phyloP scores from a whole-genome alignment of 352 stramenopile genomes.

The Saprolegnia parasitica region DNA sequence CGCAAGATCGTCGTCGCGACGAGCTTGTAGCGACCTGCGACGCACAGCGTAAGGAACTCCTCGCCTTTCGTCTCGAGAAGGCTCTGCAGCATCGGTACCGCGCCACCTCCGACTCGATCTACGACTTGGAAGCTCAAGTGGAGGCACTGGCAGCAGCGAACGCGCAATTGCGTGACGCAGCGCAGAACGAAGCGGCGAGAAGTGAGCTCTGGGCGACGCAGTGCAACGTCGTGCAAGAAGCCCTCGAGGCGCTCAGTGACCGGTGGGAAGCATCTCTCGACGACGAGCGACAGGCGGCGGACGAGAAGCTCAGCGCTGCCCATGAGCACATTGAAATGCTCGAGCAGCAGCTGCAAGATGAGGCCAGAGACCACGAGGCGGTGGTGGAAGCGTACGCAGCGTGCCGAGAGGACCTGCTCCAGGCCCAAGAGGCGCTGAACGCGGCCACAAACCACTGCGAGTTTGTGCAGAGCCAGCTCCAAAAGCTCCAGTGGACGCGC shows the following conservation, averaged over 20 bases:
- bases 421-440: background rate
- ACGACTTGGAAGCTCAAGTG: background rate
- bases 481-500: background rate
- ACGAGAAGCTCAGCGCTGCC: background rate
- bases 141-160: background rate
- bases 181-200: background rate
- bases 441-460: background rate
- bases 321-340: background rate
- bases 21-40: too few relatives aligned
- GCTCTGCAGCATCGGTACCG: background rate
- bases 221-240: background rate
- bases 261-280: background rate
- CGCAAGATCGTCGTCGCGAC: too few relatives aligned
- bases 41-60: too few relatives aligned
- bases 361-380: background rate
- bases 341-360: background rate
- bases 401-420: background rate
- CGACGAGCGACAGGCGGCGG: background rate
- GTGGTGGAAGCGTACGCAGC: background rate
- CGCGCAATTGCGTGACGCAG: background rate
- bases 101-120: too few relatives aligned
- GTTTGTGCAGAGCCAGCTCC: background rate
- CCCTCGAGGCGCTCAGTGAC: background rate
- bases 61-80: too few relatives aligned
- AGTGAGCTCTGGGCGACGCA: slow-evolving; percentile 6